Conservation (phyloP, 345 rosid genomes). For the Eucalyptus sideroxylon region DNA sequence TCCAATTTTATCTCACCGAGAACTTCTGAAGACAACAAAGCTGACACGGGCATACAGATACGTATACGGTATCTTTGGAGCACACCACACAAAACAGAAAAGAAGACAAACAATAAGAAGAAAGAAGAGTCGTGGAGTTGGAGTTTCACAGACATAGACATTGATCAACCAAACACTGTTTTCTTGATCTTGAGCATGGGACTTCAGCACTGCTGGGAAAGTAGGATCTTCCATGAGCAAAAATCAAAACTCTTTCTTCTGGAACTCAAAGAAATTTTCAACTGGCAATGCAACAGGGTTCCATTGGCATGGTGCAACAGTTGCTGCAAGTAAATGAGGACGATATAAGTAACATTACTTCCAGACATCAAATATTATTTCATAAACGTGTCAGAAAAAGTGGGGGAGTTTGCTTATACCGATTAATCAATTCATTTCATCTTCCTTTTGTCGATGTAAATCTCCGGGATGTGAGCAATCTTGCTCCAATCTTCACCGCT, state of each 20-base stretch:
- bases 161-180: background rate
- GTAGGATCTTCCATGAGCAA: background rate
- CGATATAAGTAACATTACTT: background rate
- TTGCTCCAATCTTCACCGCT: slow-evolving; percentile 14
- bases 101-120: background rate
- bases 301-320: background rate
- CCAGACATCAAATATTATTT: background rate
- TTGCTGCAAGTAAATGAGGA: background rate
- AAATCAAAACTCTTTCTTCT: background rate
- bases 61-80: background rate
- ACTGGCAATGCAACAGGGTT: background rate
- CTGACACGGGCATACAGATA: background rate
- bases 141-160: background rate
- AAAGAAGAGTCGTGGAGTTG: background rate
- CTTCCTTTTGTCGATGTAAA: slow-evolving; percentile 1
- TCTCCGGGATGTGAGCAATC: slow-evolving; percentile 5
- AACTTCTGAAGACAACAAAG: background rate
- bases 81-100: background rate
- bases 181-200: background rate
- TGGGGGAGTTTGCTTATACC: background rate
- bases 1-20: background rate
- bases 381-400: background rate
- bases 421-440: background rate
- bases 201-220: background rate
- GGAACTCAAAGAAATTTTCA: background rate